Percentiles rank a stretch among this genome's conserved stretches.
phyloP scores from a whole-genome alignment of 805 yeast genomes.

The Candida ipomoeae region DNA sequence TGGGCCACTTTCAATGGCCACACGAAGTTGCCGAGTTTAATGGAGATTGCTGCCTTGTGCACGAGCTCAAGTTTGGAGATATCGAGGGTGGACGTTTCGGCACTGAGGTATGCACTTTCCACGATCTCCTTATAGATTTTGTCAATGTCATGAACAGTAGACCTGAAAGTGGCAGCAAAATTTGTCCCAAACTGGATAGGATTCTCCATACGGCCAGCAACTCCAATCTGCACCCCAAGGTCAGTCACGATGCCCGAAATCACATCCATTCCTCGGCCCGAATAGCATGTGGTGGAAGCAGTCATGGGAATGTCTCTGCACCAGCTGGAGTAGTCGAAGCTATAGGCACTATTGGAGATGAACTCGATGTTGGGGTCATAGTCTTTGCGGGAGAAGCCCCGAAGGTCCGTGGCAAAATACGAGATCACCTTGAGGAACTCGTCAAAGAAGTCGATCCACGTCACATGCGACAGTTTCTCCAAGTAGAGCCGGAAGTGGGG shows the following conservation, averaged over 20 bases:
- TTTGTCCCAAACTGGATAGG: constrained; percentile 19
- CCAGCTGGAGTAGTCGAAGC: constrained; percentile 46
- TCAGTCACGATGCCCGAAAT: constrained; percentile 46
- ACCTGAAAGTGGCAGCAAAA: constrained; percentile 9
- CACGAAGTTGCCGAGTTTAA: constrained; percentile 8
- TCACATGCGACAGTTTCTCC: constrained; percentile 28
- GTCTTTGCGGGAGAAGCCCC: constrained; percentile 9
- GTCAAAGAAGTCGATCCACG: constrained; percentile 30
- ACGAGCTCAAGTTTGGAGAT: constrained; percentile 10
- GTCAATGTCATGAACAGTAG: constrained; percentile 11
- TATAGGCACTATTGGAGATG: constrained; percentile 33
- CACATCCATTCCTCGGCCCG: constrained; percentile 44
- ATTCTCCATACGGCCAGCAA: constrained; percentile 37
- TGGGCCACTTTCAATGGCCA: constrained; percentile 7
- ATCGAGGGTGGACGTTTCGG: constrained; percentile 7
- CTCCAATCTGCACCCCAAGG: constrained; percentile 45
- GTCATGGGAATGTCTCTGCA: constrained; percentile 35
- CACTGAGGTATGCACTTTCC: not conserved
- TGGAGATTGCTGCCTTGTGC: constrained; percentile 11
- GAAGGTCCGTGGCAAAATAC: constrained; percentile 42
- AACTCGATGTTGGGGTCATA: constrained; percentile 11
- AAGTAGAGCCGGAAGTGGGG: constrained; percentile 44
- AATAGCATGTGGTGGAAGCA: constrained; percentile 24
- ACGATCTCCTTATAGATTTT: constrained; percentile 9
- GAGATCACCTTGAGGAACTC: constrained; percentile 44